These are phyloP conservation scores for Escovopsis sp. DNA, from an alignment of 2,329 filamentous ascomycete genomes.

Conservation along the genomic window DNA sequence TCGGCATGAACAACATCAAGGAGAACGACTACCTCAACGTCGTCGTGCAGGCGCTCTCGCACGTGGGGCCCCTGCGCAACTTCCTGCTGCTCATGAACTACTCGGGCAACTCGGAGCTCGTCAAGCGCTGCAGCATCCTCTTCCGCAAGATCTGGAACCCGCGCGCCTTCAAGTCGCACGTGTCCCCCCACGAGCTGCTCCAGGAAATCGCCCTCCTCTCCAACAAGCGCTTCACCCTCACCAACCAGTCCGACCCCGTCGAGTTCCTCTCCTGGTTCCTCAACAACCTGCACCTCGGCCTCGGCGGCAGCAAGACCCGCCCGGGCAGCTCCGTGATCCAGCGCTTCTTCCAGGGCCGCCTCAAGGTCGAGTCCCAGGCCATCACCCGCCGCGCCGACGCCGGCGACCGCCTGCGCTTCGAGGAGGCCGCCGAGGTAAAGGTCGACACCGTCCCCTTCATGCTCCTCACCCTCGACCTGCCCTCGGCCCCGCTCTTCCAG, in stretches of 20 bases:
- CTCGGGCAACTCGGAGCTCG: slow-evolving; percentile 56
- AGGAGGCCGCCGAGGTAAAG: slow-evolving; percentile 73
- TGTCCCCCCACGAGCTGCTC: slow-evolving; percentile 91
- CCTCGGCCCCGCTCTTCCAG: slow-evolving; percentile 85
- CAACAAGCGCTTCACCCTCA: slow-evolving; percentile 84
- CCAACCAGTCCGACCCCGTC: slow-evolving; percentile 82
- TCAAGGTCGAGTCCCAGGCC: slow-evolving; percentile 84
- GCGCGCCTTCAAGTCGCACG: slow-evolving; percentile 87
- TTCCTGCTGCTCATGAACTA: slow-evolving; percentile 84
- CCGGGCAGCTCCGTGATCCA: slow-evolving; percentile 78
- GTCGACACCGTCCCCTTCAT: slow-evolving; percentile 68
- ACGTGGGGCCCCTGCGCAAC: slow-evolving; percentile 79
- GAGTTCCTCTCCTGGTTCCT: slow-evolving; percentile 97
- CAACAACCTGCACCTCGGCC: slow-evolving; percentile 81
- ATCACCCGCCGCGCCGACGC: slow-evolving; percentile 86
- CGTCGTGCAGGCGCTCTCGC: slow-evolving; percentile 77
- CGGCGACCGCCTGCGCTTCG: slow-evolving; percentile 78
- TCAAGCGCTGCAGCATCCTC: slow-evolving; percentile 74
- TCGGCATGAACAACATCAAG: slow-evolving; percentile 99
- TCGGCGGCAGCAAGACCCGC: slow-evolving; percentile 80
- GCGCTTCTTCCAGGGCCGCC: slow-evolving; percentile 79
- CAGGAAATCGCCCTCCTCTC: slow-evolving; percentile 87
- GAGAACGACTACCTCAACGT: slow-evolving; percentile 98
- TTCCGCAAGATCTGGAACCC: slow-evolving; percentile 98
- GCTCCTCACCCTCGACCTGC: slow-evolving; percentile 85